Base-by-base conservation (phyloP, 2,329 filamentous ascomycete species). In the Pseudogymnoascus sp. region DNA sequence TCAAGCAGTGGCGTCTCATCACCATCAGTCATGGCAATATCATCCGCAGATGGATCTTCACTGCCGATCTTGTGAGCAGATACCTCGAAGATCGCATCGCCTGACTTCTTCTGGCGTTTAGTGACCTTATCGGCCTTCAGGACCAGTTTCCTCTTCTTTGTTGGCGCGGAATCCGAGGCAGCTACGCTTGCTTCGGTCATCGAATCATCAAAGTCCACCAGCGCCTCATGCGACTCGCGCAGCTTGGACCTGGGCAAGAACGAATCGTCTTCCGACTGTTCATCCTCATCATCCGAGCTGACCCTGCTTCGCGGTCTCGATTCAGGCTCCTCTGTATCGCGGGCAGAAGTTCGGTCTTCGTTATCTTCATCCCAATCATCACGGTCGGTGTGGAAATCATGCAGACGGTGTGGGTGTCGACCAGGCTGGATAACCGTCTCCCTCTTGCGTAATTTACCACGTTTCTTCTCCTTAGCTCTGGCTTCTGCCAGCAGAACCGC, bases 281-380 rank as follows among this genome's bases (percentile, higher is more conserved):
- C 64, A 34, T 67, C 66, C 40, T 74, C 84, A 60, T 86, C 84
- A 64, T 88, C 84, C 1, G 82, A 82, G 71, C 82, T 85, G 80
- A 87, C 83, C 44, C 89, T 90, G 74, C 90, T 96, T 50, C 87
- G 86, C 59, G 89, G 89, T 44, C 89, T 85, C 67, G 90, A 96
- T 65, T 95, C 93, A 36, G 87, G 86, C 67, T 95, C 93, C 72
- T 96, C 93, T 0, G 90, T 96, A 72, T 93, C 91, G 53, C 88
- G 82, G 11, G 84, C 85, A 11, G 89, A 85, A 36, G 84, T 88
- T 60, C 81, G 77, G 56, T 84, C 84, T 67, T 85, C 83, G 1
- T 75, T 78, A 63, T 97, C 92, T 68, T 96, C 93, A 67, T 96
- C 93, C 0, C 91, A 96, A 73, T 97, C 91, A n/a, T 83, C 83